These are phyloP conservation scores for Astrothelium subdiscretum DNA, from an alignment of 495 filamentous ascomycete genomes.

Conservation along the genomic window DNA sequence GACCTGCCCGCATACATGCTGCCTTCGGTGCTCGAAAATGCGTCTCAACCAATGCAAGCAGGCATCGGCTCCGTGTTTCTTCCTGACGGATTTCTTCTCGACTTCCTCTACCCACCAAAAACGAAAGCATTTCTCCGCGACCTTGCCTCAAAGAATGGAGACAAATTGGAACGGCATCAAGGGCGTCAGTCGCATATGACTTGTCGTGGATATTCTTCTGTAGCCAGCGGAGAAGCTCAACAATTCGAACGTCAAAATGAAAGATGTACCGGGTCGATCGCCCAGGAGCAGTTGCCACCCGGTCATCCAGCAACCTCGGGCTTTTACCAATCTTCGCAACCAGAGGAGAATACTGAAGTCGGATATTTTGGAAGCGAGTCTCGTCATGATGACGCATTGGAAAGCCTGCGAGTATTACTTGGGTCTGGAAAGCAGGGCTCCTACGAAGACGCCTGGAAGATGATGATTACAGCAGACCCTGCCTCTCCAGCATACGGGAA, in stretches of 20 bases:
- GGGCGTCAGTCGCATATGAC: background rate
- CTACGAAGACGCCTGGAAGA: background rate
- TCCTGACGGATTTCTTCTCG: slow-evolving; percentile 35
- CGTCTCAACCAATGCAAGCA: background rate
- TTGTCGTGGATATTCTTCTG: background rate
- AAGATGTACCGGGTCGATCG: background rate
- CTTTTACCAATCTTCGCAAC: too few relatives aligned
- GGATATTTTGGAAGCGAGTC: too few relatives aligned
- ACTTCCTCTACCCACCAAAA: slow-evolving; percentile 51
- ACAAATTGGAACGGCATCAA: background rate
- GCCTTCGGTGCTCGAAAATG: background rate
- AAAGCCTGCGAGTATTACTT: background rate
- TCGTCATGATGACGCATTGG: background rate
- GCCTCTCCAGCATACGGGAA: background rate
- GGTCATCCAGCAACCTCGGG: background rate
- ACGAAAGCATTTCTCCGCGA: slow-evolving; percentile 17
- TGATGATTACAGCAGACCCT: background rate
- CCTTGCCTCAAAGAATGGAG: background rate
- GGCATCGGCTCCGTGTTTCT: slow-evolving; percentile 1
- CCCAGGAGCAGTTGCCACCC: background rate
- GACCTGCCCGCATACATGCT: slow-evolving; percentile 40
- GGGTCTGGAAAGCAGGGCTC: background rate
- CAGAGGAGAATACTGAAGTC: too few relatives aligned
- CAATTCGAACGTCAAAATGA: background rate
- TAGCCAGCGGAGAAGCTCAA: background rate